Base-by-base conservation (phyloP, 768 basidiomycete genomes). In the Cystobasidium onofrii region DNA sequence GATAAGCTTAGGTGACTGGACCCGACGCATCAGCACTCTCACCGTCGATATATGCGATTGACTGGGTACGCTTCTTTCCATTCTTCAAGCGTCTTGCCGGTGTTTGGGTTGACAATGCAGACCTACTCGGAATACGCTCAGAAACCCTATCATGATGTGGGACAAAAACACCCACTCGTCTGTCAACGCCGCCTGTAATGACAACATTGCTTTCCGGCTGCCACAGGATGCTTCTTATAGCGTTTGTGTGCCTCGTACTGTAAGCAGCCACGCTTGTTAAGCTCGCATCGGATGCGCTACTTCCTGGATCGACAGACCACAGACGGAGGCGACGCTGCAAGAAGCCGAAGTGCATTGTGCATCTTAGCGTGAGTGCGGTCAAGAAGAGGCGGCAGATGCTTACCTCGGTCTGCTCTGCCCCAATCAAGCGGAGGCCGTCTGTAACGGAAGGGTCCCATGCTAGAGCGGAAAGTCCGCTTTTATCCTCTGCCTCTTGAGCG, bases 31-130 rank as follows among this genome's bases (percentile, higher is more conserved):
- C 46, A 50, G 7, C 41, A 9, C 9, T 7, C 54, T 23, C 13
- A 60, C 57, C 57, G 25, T 27, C 57, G 29, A 46, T 64, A 64
- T 17, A 64, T 64, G 34, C 43, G 63, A 46, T 64, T 64, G 63
- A 64, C 39, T 7, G 63, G 6, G 7, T 18, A 18, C 3, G 12
- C 18, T 25, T 64, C 63, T 43, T 46, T 64, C 63, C 63, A 64
- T n/a, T 46, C 43, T 3, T 46, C 36, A 34, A 64, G 7, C 4
- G 20, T 34, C 27, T 7, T 6, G 4, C 12, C 10, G 25, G 57
- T 34, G 12, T 27, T 25, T 27, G 25, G 23, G 20, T 60, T 27
- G 2, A 29, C 15, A 2, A 29, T 13, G 27, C 57, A 60, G 25
- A 60, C 57, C 57, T 60, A 29, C 12, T 3, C 33, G 15, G 57